Percentiles rank a stretch among this genome's conserved stretches.
These are phyloP conservation scores for Hyaloraphidium curvatum DNA, from an alignment of 192 early-diverging fungal species.

Conservation along the genomic window DNA sequence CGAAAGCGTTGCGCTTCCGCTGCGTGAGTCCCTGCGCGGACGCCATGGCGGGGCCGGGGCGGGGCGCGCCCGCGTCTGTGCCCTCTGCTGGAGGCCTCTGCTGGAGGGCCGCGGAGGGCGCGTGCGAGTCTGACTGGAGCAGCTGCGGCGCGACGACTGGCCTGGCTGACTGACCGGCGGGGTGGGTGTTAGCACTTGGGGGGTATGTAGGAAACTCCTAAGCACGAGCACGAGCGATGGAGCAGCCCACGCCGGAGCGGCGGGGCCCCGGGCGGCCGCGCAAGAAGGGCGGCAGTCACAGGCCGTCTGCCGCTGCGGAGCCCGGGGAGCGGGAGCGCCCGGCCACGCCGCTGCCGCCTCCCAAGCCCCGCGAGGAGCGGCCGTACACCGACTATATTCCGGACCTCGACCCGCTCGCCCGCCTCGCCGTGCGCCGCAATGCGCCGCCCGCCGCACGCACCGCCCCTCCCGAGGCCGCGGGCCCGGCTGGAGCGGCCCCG, in stretches of 20 bases:
- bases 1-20: constrained; percentile 14
- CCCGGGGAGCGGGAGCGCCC: not conserved
- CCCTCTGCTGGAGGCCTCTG: no score
- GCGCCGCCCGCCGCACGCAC: constrained; percentile 8
- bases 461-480: constrained; percentile 16
- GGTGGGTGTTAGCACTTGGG: no score
- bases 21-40: constrained; percentile 29
- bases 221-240: constrained; percentile 1
- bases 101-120: no score
- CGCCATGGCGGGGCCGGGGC: no score
- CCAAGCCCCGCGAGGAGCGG: constrained; percentile 67
- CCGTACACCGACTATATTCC: constrained; percentile 64
- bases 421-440: constrained; percentile 22
- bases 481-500: constrained; percentile 17
- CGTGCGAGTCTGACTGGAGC: no score
- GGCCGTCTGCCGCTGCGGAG: no score
- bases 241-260: not conserved
- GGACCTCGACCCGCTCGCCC: constrained; percentile 37
- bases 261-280: not conserved
- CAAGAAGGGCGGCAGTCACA: no score
- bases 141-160: no score
- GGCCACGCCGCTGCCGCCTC: not conserved
- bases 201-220: no score
- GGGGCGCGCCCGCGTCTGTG: no score
- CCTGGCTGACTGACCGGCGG: no score